Evolutionary conservation across 2,329 filamentous ascomycete genomes (phyloP).

Genomic region (Aspergillus sp.): DNA sequence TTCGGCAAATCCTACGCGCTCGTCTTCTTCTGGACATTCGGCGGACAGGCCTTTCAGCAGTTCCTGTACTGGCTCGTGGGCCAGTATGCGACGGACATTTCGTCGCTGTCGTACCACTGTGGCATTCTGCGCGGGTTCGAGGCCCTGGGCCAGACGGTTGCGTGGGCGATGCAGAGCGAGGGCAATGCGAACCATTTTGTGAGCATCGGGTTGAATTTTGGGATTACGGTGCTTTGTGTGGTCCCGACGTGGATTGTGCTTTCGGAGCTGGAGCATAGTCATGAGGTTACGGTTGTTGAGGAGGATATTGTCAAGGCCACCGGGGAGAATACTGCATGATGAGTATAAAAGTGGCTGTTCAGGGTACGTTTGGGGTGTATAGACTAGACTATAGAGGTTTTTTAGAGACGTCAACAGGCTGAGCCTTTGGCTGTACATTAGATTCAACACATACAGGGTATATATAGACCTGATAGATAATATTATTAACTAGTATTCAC

Average conservation of each 20-base stretch:
- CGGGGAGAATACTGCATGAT: neutral
- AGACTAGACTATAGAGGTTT: too few species aligned
- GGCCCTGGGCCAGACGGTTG: slow-evolving; percentile 19
- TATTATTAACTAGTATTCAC: too few species aligned
- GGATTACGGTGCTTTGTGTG: slow-evolving; percentile 13
- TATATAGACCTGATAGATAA: too few species aligned
- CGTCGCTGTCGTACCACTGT: slow-evolving; percentile 17
- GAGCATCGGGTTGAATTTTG: slow-evolving; percentile 18
- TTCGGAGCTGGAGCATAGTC: slow-evolving; percentile 17
- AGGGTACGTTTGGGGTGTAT: too few species aligned
- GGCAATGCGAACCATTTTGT: slow-evolving; percentile 21
- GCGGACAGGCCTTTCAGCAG: slow-evolving; percentile 17
- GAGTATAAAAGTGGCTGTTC: too few species aligned
- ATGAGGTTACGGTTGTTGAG: slow-evolving; percentile 12
- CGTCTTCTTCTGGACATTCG: slow-evolving; percentile 20
- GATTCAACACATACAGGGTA: too few species aligned
- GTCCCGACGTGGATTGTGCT: slow-evolving; percentile 17
- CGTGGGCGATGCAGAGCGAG: slow-evolving; percentile 21
- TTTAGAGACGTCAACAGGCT: too few species aligned
- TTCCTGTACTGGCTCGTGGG: slow-evolving; percentile 20
- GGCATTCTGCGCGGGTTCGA: slow-evolving; percentile 17
- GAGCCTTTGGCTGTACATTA: too few species aligned
- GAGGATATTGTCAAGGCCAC: slow-evolving; percentile 5
- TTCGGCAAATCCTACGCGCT: slow-evolving; percentile 19
- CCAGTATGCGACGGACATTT: slow-evolving; percentile 18